Percentiles rank a stretch among this genome's conserved stretches.
phyloP scores from a whole-genome alignment of 1,284 basidiomycete genomes.

The Kalmanozyma brasiliensis region DNA sequence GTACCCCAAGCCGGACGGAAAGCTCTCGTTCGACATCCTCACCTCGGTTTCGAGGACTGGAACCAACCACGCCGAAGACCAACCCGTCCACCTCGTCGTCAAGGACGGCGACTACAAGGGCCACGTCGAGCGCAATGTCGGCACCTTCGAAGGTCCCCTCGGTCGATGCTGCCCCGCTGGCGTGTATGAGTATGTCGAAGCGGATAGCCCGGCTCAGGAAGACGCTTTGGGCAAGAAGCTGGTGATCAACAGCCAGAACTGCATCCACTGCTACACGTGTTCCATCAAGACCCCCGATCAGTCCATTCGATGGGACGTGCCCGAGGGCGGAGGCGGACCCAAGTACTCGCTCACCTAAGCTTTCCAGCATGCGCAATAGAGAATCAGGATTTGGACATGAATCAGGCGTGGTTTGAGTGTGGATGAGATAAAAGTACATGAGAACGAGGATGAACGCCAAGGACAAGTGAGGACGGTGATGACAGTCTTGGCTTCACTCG shows the following conservation, averaged over 20 bases:
- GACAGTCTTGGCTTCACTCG: too few relatives aligned
- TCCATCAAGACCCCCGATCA: constrained; percentile 66
- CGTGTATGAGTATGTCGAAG: constrained; percentile 93
- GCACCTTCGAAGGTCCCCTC: constrained; percentile 83
- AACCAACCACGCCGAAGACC: constrained; percentile 96
- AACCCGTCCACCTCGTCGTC: constrained; percentile 83
- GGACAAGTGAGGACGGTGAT: too few relatives aligned
- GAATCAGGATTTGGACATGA: not conserved
- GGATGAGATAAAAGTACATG: constrained; percentile 22
- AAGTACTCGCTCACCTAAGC: constrained; percentile 62
- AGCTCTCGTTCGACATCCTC: constrained; percentile 91
- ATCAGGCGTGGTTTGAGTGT: not conserved
- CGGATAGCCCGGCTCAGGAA: constrained; percentile 72
- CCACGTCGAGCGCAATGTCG: constrained; percentile 77
- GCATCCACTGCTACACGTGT: constrained; percentile 68
- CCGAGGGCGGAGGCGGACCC: constrained; percentile 67
- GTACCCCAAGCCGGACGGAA: constrained; percentile 89
- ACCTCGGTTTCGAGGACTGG: constrained; percentile 90
- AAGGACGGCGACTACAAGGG: constrained; percentile 72
- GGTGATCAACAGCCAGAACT: constrained; percentile 90
- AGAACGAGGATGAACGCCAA: not conserved
- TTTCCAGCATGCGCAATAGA: not conserved
- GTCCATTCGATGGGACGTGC: constrained; percentile 63
- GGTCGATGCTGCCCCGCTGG: constrained; percentile 92
- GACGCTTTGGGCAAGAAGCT: constrained; percentile 81